Evolutionary conservation across 2,329 filamentous ascomycete species (phyloP), one percentile per base, ranked within the genome.

Genomic region (Rhynchosporium agropyri): DNA sequence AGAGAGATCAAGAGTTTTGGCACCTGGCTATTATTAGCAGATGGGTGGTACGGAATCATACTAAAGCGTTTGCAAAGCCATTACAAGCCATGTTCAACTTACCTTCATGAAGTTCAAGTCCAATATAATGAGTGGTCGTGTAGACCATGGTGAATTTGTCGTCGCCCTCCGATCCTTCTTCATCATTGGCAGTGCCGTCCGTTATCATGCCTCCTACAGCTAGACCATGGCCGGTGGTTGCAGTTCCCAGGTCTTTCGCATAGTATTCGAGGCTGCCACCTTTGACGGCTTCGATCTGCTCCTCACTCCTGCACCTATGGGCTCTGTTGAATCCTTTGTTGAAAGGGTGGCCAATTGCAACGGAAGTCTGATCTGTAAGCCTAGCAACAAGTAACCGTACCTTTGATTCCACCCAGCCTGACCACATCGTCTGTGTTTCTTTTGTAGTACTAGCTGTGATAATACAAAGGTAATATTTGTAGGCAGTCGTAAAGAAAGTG

Each of bases 401-500:
- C 76, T 96, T 97, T 15, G 95, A 97, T 76, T 98, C 92, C 3
- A 99, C 91, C 58, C 94, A 87, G 45, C 95, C 95, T 20, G 91
- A 91, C 91, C 94, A 98, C 2, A 89, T 84, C 60, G 91, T 88
- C 73, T 96, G 90, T 1, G 89, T 87, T 70, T 97, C 92, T 74
- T 93, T 92, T 38, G 87, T 90, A 64, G 85, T 90, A 75, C 91
- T 93, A 1, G 91, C 89, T 15, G 92, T 87, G 55, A 93, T 89
- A 62, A 99, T 89, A 58, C 89, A 91, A 60, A 99, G 86, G 75
- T 98, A 99, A 76, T 98, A 97, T 76, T 96, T 97, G 81, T 96
- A 97, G 67, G 90, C 92, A 45, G 86, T 77, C 0, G 93, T 96
- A 78, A 99, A 99, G 77, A 99, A 99, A 0, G 88, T 90, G 76